These are phyloP conservation scores for Coelastrella sp. DNA, from an alignment of 139 green algal species.

Conservation along the genomic window DNA sequence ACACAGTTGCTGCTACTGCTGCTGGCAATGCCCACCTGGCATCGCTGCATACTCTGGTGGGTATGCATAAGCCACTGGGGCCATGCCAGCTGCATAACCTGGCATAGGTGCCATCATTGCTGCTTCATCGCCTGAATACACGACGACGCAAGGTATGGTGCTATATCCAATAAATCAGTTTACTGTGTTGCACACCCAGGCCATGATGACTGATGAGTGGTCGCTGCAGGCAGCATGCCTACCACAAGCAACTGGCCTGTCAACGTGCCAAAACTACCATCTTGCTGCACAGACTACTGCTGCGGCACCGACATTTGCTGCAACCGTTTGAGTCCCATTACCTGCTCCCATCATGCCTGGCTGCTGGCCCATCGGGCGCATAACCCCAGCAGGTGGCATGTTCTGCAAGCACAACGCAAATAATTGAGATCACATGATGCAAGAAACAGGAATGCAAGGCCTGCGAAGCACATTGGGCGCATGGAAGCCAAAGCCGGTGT, in stretches of 20 bases:
- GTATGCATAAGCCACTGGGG: conserved; percentile 43
- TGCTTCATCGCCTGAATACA: conserved; percentile 17
- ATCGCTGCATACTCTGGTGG: conserved; percentile 29
- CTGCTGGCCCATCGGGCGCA: conserved; percentile 39
- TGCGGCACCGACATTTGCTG: neutral
- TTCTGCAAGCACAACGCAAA: conserved; percentile 11
- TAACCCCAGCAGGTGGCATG: conserved; percentile 33
- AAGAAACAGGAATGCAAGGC: no score
- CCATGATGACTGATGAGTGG: no score
- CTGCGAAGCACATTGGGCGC: no score
- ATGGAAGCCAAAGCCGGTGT: neutral
- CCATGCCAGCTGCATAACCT: conserved; percentile 39
- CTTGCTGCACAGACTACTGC: neutral
- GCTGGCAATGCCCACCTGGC: conserved; percentile 23
- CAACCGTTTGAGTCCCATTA: neutral
- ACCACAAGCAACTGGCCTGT: neutral
- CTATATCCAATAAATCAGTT: no score
- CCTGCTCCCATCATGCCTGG: conserved; percentile 34
- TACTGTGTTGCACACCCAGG: neutral
- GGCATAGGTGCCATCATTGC: conserved; percentile 43
- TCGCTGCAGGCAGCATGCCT: neutral
- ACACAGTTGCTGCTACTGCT: neutral
- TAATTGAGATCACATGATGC: no score
- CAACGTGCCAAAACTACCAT: neutral
- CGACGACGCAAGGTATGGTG: no score